Conservation (phyloP, 2,329 filamentous ascomycete genomes). For the Fusarium robinianum region DNA sequence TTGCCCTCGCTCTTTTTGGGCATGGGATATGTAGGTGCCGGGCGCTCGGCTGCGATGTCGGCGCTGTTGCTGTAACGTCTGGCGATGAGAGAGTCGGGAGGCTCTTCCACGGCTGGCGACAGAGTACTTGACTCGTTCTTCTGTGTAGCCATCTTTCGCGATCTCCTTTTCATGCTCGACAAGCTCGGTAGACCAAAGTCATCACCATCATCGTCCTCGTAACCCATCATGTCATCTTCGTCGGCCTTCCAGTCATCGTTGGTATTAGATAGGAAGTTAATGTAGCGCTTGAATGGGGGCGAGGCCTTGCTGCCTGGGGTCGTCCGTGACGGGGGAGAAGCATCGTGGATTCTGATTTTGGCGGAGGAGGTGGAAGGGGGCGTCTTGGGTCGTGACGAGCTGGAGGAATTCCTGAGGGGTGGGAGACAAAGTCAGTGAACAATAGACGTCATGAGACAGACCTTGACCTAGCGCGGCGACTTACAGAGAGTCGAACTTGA, state of each 20-base stretch:
- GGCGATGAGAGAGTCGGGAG: slow-evolving; percentile 46
- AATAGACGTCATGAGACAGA: neutral
- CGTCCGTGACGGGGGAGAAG: slow-evolving; percentile 59
- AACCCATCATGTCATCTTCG: slow-evolving; percentile 76
- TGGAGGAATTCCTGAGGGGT: slow-evolving; percentile 60
- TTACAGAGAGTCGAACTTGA: slow-evolving; percentile 84
- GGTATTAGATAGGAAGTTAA: slow-evolving; percentile 78
- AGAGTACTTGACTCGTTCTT: slow-evolving; percentile 39
- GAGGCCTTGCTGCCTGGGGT: slow-evolving; percentile 62
- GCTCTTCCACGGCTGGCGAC: slow-evolving; percentile 44
- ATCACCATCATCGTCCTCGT: slow-evolving; percentile 87
- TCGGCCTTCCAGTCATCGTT: slow-evolving; percentile 82
- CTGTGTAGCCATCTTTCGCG: slow-evolving; percentile 56
- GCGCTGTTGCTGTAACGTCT: slow-evolving; percentile 80
- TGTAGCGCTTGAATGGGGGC: slow-evolving; percentile 71
- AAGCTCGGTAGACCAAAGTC: slow-evolving; percentile 95
- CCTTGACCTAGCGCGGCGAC: slow-evolving; percentile 33
- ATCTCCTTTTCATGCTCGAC: slow-evolving; percentile 83
- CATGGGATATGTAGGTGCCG: slow-evolving; percentile 79
- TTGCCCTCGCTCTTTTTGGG: slow-evolving; percentile 91
- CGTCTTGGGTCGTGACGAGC: slow-evolving; percentile 71
- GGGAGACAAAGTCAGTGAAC: slow-evolving; percentile 14
- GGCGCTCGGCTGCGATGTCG: slow-evolving; percentile 91
- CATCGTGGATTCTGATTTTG: slow-evolving; percentile 56
- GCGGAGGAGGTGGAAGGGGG: slow-evolving; percentile 67